Base-by-base conservation (phyloP, 75 land plant genomes). In the Cupressus sempervirens region DNA sequence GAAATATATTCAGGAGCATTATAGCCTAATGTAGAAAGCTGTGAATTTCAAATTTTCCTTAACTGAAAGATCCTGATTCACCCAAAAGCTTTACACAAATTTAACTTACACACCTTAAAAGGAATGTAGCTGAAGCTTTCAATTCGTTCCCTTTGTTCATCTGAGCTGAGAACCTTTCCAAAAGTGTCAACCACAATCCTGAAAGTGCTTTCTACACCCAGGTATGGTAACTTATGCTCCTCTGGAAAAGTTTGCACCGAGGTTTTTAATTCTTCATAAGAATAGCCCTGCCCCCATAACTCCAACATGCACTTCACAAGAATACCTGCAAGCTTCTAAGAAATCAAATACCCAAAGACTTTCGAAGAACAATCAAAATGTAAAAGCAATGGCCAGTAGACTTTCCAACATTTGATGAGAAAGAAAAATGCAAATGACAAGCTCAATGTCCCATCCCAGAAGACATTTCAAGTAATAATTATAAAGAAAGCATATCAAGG, bases 251-350 rank as follows among this genome's bases (percentile, higher is more conserved):
- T 84, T 43, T 72, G 86, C 20, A 97, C 85, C 23, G 92, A 85
- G 52, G 86, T 90, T 70, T 91, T 92, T 76, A 97, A 76, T 82
- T 95, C 99, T 84, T 95, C 93, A 81, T 93, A 82, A 83, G 83
- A 86, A 30, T 87, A 88, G 32, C 96, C 99, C 80, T 94, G 90
- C 30, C 99, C 99, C 99, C 99, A 97, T 18, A 97, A 85, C 85
- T 97, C 97, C 85, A 93, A 93, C 11, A 97, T 92, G 32, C 97
- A 95, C 82, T 97, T 97, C 83, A 97, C 87, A 81, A 97, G 89
- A 58, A 97, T 83, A 86, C 99, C 99, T 97, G 88, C 72, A 83
- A 81, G 82, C 10, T 76, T 77, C 76, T 18, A 43, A 40, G 30
- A 85, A 6, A 77, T 77, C 48, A 77, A 20, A 40, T 43, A 20